Percentiles rank a stretch among this genome's conserved stretches.
Evolutionary conservation across 768 basidiomycete species (phyloP).

Genomic region (Mycena chlorophos): DNA sequence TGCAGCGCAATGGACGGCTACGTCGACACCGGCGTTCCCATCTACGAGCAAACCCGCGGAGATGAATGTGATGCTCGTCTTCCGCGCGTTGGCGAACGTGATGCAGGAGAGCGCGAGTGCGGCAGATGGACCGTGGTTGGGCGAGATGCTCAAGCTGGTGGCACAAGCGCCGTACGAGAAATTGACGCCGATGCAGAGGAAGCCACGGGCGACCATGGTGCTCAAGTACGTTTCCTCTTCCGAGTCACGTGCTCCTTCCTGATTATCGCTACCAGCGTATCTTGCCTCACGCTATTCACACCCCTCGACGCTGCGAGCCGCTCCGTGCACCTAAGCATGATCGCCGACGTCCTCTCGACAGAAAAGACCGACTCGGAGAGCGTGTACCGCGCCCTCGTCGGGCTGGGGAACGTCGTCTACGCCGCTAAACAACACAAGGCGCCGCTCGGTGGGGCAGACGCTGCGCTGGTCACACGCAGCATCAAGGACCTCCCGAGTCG

Average conservation of each 20-base stretch:
- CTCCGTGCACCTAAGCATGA: conserved; percentile 44
- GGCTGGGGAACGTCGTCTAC: conserved; percentile 71
- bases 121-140: conserved; percentile 50
- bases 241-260: not conserved
- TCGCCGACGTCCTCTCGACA: conserved; percentile 47
- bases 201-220: conserved; percentile 69
- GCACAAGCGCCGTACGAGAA: conserved; percentile 48
- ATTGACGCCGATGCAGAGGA: conserved; percentile 49
- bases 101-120: conserved; percentile 57
- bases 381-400: conserved; percentile 69
- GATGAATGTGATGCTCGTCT: conserved; percentile 78
- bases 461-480: conserved; percentile 40
- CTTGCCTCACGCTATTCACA: conserved; percentile 53
- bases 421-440: conserved; percentile 40
- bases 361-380: conserved; percentile 65
- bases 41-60: conserved; percentile 71
- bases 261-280: conserved; percentile 47
- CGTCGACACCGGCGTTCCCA: conserved; percentile 56
- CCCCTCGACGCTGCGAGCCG: conserved; percentile 42
- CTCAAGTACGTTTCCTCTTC: conserved; percentile 86
- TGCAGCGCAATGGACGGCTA: conserved; percentile 64
- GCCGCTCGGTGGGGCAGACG: conserved; percentile 41
- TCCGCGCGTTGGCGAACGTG: conserved; percentile 79
- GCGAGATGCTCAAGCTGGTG: conserved; percentile 72
- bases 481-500: conserved; percentile 41